phyloP scores from a whole-genome alignment of 805 yeast species.

The Kluyveromyces dobzhanskii region DNA sequence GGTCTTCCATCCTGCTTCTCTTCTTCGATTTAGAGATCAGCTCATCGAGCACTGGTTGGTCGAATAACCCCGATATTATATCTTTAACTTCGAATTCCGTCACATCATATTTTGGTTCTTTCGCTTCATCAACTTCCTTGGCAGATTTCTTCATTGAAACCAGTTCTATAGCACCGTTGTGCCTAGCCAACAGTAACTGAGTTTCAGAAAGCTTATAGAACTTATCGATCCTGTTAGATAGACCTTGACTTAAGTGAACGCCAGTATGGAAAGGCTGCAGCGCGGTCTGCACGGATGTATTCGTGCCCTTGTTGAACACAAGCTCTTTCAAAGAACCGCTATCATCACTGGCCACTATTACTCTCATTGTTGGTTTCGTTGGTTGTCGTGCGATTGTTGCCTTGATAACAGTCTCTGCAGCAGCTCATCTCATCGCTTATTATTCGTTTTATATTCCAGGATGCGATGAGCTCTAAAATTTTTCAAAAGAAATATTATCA shows the following conservation, averaged over 20 bases:
- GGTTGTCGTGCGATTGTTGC: too few relatives aligned
- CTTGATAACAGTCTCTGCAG: too few relatives aligned
- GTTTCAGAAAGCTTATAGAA: conserved; percentile 26
- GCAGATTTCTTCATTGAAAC: conserved; percentile 12
- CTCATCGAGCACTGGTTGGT: conserved; percentile 16
- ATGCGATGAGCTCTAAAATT: conserved; percentile 10
- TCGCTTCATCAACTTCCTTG: conserved; percentile 5
- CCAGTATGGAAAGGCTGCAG: conserved; percentile 52
- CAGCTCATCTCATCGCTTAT: not conserved
- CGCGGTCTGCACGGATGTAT: conserved; percentile 65
- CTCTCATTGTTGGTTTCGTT: conserved; percentile 45
- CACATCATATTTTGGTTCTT: conserved; percentile 14
- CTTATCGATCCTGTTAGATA: conserved; percentile 33
- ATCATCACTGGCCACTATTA: conserved; percentile 58
- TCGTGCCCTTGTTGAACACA: conserved; percentile 58
- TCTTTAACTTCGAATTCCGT: conserved; percentile 17
- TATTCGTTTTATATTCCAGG: not conserved
- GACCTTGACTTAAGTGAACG: conserved; percentile 35
- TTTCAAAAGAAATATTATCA: not conserved
- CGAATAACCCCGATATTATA: conserved; percentile 14
- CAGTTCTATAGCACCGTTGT: conserved; percentile 36
- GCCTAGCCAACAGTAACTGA: conserved; percentile 36
- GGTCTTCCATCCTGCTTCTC: conserved; percentile 29
- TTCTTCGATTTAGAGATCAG: conserved; percentile 20
- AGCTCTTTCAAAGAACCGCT: conserved; percentile 60